Evolutionary conservation across 139 green algal species (phyloP), one percentile per base, ranked within the genome.

Genomic region (Micractinium sp.): DNA sequence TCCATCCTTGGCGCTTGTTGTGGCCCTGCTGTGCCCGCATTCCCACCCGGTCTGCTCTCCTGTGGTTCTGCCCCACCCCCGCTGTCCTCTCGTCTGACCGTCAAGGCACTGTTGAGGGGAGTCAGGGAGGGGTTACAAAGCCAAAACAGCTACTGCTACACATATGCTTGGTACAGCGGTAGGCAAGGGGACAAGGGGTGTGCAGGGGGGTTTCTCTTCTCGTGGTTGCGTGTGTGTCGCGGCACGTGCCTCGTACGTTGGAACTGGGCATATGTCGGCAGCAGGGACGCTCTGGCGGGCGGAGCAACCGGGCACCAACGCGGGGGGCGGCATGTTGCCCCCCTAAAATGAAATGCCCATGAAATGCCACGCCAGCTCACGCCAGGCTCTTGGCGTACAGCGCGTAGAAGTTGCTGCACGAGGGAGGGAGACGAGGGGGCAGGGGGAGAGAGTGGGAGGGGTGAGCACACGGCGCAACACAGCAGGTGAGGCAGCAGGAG

Each of bases 331-430:
- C 63, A 71, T 25, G 20, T 71, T 12, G 22, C 20, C 63, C 63
- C 20, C 2, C 63, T 25, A 25, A 25, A 71, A 27, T 71, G 63
- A 27, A 27, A 71, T 25, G 63, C 63, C 20, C 63, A 71, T 56
- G 9, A 56, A 56, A 56, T 16, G 47, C 20, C 14, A 23, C 36
- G 74, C 33, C 33, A 29, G 78, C 41, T 84, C 67, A 84, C 78
- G 78, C 78, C 41, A 84, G 78, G 78, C 3, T 84, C 41, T 66
- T 67, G 78, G 78, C 78, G 78, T 84, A 84, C 29, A 82, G 77
- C 12, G 38, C 25, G 38, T 82, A 82, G 77, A 82, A 82, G 77
- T 82, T 82, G 77, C 63, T 71, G 63, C 63, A 71, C 7, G 18
- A 23, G 63, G 63, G 22, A 16, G 14, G 14, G 9, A 5, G 63